Evolutionary conservation across 176 grass and related monocot species (phyloP), one percentile per base, ranked within the genome.

Genomic region (Musa acuminata): DNA sequence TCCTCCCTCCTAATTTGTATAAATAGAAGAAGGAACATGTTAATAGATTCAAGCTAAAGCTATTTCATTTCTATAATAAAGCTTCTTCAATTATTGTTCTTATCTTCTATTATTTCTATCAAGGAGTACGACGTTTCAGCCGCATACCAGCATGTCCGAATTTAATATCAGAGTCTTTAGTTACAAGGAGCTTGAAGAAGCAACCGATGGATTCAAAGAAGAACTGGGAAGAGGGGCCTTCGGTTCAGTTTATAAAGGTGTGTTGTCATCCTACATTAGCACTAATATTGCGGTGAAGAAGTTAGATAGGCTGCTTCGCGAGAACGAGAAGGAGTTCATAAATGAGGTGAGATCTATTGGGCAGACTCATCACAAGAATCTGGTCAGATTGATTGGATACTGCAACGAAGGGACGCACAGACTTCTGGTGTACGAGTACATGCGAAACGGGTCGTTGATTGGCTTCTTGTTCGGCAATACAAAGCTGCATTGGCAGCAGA

Each of bases 321-420:
- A 74, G 0, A 72, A 26, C 22, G 79, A 82, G 10, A 75, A 66
- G 55, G 82, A 88, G 23, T 84, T 84, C 74, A 49, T 24, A 0
- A 71, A 77, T 22, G 81, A 87, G 74, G 72, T 85, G n/a, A 70
- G 67, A 50, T 80, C 83, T 20, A 80, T 85, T 64, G 83, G 86
- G 22, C 21, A 71, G 24, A 84, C 71, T 1, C 76, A 84, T 51
- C 82, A 82, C 64, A 89, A 82, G 17, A 82, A 89, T 25, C 55
- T 85, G 29, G 79, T 76, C 54, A 64, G 50, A n/a, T 51, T 89
- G 52, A 50, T 82, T 22, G 79, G 75, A 17, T 76, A 79, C 49
- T 84, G 75, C 49, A 53, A 72, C 4, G 79, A 88, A 59, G 79
- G 67, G 16, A 20, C 78, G 2, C 60, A 84, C 51, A 72, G 79